Evolutionary conservation across 83 land plant species (phyloP), one percentile per base, ranked within the genome.

Genomic region (Picea abies): DNA sequence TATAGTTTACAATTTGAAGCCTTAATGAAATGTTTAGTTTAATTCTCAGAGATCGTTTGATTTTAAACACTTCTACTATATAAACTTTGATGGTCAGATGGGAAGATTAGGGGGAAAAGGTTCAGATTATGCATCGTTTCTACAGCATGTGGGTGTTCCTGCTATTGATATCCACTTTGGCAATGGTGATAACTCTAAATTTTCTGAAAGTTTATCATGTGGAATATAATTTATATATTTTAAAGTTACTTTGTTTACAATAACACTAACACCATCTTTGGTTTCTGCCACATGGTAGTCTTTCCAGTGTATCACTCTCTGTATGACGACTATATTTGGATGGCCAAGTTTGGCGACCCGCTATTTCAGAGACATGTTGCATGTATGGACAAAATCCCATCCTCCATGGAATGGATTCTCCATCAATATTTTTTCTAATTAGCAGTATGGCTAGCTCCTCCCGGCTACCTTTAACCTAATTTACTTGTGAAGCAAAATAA

Each of bases 261-360:
- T 9, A 15, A 61, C 20, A 15, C 20, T 15, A 15, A 62, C 20
- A 15, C 4, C 14, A 15, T 14, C 11, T 61, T 9, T 61, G 19
- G 63, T 61, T 61, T 61, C 19, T 15, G 63, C 63, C 19, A 17
- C 19, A 61, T 17, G 15, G 5, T 4, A 93, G 98, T 81, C 44
- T 95, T 89, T 88, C 94, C 98, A 35, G 94, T 95, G 16, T 95
- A 95, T 78, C 98, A 95, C 68, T 89, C 96, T 58, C 32, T 92
- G 82, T 95, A 91, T 85, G 98, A 95, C 83, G 92, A 90, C 79
- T 95, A 80, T 62, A 22, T 83, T 7, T 95, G 98, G 98, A 91
- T 95, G 93, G 62, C 75, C 69, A 90, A 85, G 72, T 93, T 89
- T 88, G 96, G 98, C 7, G 98, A 95, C 67, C 98, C 98, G 3